Base-by-base conservation (phyloP, 139 green algal species). In the Picochlorum sp. region DNA sequence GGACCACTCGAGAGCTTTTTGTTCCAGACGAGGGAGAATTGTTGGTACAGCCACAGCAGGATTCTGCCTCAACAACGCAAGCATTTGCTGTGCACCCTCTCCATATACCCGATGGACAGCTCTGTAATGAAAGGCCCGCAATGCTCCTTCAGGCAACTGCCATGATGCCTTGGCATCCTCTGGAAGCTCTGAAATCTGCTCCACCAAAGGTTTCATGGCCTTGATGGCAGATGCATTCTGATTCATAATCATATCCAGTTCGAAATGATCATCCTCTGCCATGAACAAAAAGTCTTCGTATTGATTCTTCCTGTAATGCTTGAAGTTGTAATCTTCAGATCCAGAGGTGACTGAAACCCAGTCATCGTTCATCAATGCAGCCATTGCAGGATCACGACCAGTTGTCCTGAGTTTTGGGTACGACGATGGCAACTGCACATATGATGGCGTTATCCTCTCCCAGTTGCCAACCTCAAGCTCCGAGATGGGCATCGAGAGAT, bases 271-370 rank as follows among this genome's bases (percentile, higher is more conserved):
- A 75, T 99, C 94, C 76, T 99, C 94, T 52, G 87, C 95, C 44
- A 84, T 79, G 71, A 91, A 88, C 58, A 87, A 73, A 9, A 77
- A 78, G 72, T 97, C 91, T 78, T 97, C 92, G 57, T 97, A 98
- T 82, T 98, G 94, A 73, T 99, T 99, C 75, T 97, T 97, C 65
- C 92, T 83, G 89, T 98, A 97, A 63, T 95, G 81, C 74, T 91
- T 95, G 80, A 95, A 95, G 14, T 79, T 86, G 76, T 90, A 90
- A 72, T 94, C 88, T 70, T 95, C 90, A 21, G 80, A 90, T 41
- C 92, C 92, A n/a, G 81, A 92, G 51, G 94, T 97, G 34, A 98
- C 92, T 11, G 78, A 88, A 52, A 98, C 92, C 79, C 88, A 96
- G 23, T 79, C 67, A 66, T 97, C 82, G 66, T 98, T 97, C 9